These are phyloP conservation scores for Didymosphaeria variabile DNA, from an alignment of 2,329 filamentous ascomycete species.

Conservation along the genomic window DNA sequence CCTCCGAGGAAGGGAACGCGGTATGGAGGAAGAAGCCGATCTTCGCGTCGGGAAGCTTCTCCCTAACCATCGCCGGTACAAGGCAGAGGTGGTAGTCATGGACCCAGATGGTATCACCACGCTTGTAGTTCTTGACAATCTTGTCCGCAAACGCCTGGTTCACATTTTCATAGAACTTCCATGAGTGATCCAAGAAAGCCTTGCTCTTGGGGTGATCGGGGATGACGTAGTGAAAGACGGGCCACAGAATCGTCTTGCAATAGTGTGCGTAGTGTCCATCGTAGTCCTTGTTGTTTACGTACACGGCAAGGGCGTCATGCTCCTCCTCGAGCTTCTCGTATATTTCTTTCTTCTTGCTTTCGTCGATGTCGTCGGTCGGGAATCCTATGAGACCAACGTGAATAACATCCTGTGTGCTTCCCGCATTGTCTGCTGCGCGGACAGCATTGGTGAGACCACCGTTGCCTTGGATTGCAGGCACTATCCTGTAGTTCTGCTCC, in stretches of 20 bases:
- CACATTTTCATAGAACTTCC: slow-evolving; percentile 91
- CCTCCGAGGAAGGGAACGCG: slow-evolving; percentile 94
- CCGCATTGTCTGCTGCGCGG: slow-evolving; percentile 76
- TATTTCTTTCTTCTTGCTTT: slow-evolving; percentile 82
- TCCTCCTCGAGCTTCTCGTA: slow-evolving; percentile 82
- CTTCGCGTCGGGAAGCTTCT: slow-evolving; percentile 89
- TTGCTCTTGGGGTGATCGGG: slow-evolving; percentile 98
- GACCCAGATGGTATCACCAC: slow-evolving; percentile 91
- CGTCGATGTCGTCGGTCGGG: slow-evolving; percentile 85
- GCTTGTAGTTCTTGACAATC: slow-evolving; percentile 91
- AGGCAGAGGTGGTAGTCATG: slow-evolving; percentile 95
- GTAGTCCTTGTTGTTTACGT: slow-evolving; percentile 88
- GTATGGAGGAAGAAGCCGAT: slow-evolving; percentile 97
- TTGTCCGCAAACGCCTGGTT: slow-evolving; percentile 94
- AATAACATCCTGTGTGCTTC: slow-evolving; percentile 76
- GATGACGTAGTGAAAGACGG: slow-evolving; percentile 97
- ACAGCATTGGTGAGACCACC: slow-evolving; percentile 90
- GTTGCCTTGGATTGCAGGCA: slow-evolving; percentile 89
- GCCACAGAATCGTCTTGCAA: slow-evolving; percentile 98
- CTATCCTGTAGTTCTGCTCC: slow-evolving; percentile 82
- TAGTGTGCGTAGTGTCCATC: slow-evolving; percentile 95
- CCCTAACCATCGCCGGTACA: slow-evolving; percentile 87
- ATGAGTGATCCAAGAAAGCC: slow-evolving; percentile 95
- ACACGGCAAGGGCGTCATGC: slow-evolving; percentile 83
- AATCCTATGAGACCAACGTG: slow-evolving; percentile 95